Base-by-base conservation (phyloP, 164 flowering plant species). In the Magnolia officinalis region DNA sequence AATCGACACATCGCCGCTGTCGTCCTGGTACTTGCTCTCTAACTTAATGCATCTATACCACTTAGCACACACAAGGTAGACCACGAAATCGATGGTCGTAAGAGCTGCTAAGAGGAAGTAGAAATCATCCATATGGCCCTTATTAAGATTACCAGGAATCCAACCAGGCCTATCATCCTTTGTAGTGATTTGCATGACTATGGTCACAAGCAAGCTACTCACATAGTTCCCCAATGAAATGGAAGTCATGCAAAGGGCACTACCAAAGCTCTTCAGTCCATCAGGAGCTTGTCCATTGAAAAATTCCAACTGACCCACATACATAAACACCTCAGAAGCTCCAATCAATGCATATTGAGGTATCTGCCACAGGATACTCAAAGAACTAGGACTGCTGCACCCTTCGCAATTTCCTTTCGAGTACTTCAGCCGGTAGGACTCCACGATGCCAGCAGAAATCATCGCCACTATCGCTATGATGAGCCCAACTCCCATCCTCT, bases 271-370 rank as follows among this genome's bases (percentile, higher is more conserved):
- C 84, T 93, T 95, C 23, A 95, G 83, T 18, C 95, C 95, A 72
- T 93, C 98, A 0, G 98, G 99, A 8, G 96, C 82, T 74, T 93
- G 97, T 2, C 86, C 92, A 74, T 91, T 93, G 88, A 93, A 95
- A 83, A 95, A 95, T 81, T 93, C 98, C 68, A 95, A 76, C 76
- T 95, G 98, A 13, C 95, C 92, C 4, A 93, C 98, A 64, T 90
- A 95, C 97, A 95, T 93, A 82, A 93, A 95, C 21, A 93, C 97
- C 78, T 95, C 98, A 1, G 98, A 95, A 7, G 94, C 98, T 55
- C 97, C 98, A 10, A 95, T 89, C 0, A 91, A 75, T 55, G 83
- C 87, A 70, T 95, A 93, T 78, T 95, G 99, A 51, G 98, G 99
- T 51, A 91, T 78, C 78, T 96, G 99, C 99, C 98, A 96, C 52